Evolutionary conservation across 2,329 filamentous ascomycete species (phyloP), one percentile per base, ranked within the genome.

Genomic region (Aplosporella prunicola): DNA sequence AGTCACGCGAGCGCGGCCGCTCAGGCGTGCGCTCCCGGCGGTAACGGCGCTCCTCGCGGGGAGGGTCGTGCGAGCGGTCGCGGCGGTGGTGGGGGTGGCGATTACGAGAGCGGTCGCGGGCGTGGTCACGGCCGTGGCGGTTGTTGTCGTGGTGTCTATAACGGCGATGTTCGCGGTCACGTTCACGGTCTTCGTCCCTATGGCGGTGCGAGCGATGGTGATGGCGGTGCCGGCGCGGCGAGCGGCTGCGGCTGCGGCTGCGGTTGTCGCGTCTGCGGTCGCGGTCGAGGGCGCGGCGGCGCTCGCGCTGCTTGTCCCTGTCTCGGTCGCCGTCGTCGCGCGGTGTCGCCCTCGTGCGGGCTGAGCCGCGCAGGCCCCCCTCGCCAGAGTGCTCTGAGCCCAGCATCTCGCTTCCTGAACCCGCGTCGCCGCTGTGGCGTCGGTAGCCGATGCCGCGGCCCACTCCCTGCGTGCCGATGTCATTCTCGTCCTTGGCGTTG

Each of bases 361-460:
- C n/a, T n/a, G n/a, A n/a, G n/a, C n/a, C n/a, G n/a, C n/a, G n/a
- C n/a, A n/a, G n/a, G n/a, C n/a, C n/a, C 3, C 23, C 16, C 15
- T 13, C 34, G 24, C 3, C 14, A 13, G 20, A 13, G 26, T 22
- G 11, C 38, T 24, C 20, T 18, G n/a, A n/a, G n/a, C n/a, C 24
- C 36, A 41, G 41, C 33, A 47, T 45, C 49, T 35, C 46, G 35
- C 9, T 58, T 51, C 26, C 45, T 45, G 24, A 44, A 9, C 22
- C 29, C 5, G 18, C 24, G 28, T 27, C 20, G 14, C 38, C 20
- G 8, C 24, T 28, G 10, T 33, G 23, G 5, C 34, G 18, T 14
- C 50, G 51, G 31, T 56, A 59, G 39, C 47, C 57, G 40, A 47
- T 49, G 26, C 48, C 54, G 40, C 52, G 48, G 18, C 44, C 50